These are phyloP conservation scores for Yamadazyma atlantica DNA, from an alignment of 1,139 yeast genomes.

Conservation along the genomic window DNA sequence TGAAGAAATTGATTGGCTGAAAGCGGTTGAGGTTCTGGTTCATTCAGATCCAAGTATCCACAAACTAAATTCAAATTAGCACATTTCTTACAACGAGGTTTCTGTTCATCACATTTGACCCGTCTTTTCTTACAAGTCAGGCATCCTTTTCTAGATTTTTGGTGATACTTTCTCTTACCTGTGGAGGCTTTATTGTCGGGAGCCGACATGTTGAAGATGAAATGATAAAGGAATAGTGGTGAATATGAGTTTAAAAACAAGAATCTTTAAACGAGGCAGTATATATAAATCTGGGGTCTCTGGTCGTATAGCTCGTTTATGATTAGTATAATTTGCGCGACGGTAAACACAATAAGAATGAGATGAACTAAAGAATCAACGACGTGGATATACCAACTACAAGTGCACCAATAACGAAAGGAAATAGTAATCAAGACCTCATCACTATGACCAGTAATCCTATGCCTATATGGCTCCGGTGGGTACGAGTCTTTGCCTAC, in stretches of 20 bases:
- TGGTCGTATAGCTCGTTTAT: conserved; percentile 10
- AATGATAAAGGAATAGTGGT: too few relatives aligned
- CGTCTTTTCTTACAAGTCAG: conserved; percentile 83
- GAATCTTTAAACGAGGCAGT: conserved; percentile 1
- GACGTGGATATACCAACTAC: neutral
- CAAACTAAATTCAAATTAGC: conserved; percentile 75
- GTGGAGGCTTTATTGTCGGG: conserved; percentile 24
- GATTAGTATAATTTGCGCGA: neutral
- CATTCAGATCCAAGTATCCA: conserved; percentile 43
- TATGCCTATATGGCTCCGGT: neutral
- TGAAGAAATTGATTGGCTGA: conserved; percentile 1
- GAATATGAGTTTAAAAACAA: too few relatives aligned
- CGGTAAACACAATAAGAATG: too few relatives aligned
- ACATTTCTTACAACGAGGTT: conserved; percentile 81
- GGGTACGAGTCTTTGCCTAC: conserved; percentile 29
- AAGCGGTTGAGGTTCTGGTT: neutral
- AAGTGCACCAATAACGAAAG: neutral
- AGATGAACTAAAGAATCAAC: too few relatives aligned
- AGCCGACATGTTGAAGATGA: conserved; percentile 1
- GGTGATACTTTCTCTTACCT: conserved; percentile 71
- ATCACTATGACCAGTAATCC: neutral
- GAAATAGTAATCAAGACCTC: neutral
- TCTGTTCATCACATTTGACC: conserved; percentile 88
- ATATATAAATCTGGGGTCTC: neutral
- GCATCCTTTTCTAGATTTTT: conserved; percentile 86